Conservation (phyloP, 805 yeast genomes). For the Zygosaccharomyces lentus region DNA sequence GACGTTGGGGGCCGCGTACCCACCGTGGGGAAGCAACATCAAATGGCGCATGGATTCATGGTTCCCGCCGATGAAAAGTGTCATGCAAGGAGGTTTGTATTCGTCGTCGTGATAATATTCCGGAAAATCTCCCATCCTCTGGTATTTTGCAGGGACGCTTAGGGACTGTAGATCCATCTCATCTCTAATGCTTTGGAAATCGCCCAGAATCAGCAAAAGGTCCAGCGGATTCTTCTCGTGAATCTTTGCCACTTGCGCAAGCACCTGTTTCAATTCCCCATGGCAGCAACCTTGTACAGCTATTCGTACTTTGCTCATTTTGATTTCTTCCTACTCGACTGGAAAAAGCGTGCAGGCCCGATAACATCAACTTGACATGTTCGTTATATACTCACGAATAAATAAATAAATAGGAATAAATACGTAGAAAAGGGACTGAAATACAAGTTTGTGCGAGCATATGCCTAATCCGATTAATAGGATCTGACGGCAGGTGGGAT, state of each 20-base stretch:
- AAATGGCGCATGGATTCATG: conserved; percentile 86
- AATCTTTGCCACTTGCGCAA: conserved; percentile 34
- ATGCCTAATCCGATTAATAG: conserved; percentile 45
- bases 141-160: conserved; percentile 76
- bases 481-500: conserved; percentile 98
- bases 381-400: conserved; percentile 3
- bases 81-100: conserved; percentile 51
- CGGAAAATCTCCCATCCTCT: conserved; percentile 72
- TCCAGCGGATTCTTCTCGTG: conserved; percentile 39
- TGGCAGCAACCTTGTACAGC: conserved; percentile 92
- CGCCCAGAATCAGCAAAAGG: conserved; percentile 79
- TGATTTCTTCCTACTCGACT: conserved; percentile 6
- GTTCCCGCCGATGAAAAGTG: conserved; percentile 90
- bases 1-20: conserved; percentile 88
- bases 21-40: conserved; percentile 72
- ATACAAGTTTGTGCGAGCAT: conserved; percentile 1
- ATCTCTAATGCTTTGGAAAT: conserved; percentile 77
- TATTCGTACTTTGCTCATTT: conserved; percentile 34
- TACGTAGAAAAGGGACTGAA: neutral
- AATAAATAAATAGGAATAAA: conserved; percentile 6
- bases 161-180: conserved; percentile 60
- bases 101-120: conserved; percentile 58
- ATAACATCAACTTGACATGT: neutral
- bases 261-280: conserved; percentile 66
- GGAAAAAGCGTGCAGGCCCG: neutral